A percentile compares a stretch with the other conserved stretches of the same genome.
Conservation (phyloP, 1,139 yeast genomes). For the Yamadazyma taylorii region DNA sequence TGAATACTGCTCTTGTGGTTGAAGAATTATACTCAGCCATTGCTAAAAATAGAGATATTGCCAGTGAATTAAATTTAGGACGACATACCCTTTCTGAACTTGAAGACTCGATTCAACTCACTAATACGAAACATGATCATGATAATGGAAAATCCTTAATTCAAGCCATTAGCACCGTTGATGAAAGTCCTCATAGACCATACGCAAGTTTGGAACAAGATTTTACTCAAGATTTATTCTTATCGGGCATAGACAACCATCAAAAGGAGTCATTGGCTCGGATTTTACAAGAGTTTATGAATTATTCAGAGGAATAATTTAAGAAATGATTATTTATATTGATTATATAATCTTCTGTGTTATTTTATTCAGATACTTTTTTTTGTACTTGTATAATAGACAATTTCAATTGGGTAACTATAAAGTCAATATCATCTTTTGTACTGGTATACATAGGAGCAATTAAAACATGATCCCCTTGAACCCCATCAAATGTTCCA, state of each 20-base stretch:
- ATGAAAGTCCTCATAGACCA: too few relatives aligned
- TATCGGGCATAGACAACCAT: too few relatives aligned
- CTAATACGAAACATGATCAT: neutral
- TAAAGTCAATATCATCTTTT: conserved; percentile 38
- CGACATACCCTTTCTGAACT: conserved; percentile 4
- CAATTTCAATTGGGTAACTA: conserved; percentile 1
- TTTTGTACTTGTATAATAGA: neutral
- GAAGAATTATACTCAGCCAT: conserved; percentile 8
- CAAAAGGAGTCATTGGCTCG: too few relatives aligned
- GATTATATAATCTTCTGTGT: too few relatives aligned
- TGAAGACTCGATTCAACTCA: conserved; percentile 8
- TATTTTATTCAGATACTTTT: too few relatives aligned
- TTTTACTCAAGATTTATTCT: too few relatives aligned
- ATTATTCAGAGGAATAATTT: neutral
- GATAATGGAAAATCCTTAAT: too few relatives aligned
- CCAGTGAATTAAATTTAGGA: conserved; percentile 7
- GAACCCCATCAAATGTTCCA: conserved; percentile 40
- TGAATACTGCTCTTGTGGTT: conserved; percentile 4
- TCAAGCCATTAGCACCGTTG: too few relatives aligned
- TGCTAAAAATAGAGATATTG: conserved; percentile 2
- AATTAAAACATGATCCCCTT: conserved; percentile 48
- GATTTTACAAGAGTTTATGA: too few relatives aligned
- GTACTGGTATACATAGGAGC: conserved; percentile 51
- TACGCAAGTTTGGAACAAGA: too few relatives aligned
- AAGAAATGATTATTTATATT: too few relatives aligned